These are phyloP conservation scores for Comarum palustre DNA, from an alignment of 306 rosid species.

Conservation along the genomic window DNA sequence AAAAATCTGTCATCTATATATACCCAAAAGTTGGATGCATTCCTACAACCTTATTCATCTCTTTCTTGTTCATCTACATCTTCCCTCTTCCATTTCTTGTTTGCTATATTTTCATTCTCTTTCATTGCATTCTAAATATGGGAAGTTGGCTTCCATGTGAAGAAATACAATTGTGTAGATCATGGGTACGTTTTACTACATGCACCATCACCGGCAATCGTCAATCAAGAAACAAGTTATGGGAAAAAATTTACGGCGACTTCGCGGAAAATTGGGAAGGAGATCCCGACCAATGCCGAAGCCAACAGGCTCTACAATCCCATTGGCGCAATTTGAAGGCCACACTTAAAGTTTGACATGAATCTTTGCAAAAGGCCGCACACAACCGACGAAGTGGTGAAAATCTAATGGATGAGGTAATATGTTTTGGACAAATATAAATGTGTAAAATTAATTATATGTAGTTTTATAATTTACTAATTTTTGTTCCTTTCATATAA, in stretches of 20 bases:
- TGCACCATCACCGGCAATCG: too few species aligned
- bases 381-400: background rate
- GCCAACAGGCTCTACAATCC: background rate
- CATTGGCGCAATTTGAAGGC: background rate
- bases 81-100: too few species aligned
- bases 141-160: too few species aligned
- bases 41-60: too few species aligned
- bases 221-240: background rate
- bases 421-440: background rate
- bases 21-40: too few species aligned
- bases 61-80: too few species aligned
- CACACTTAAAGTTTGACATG: background rate
- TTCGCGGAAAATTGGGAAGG: background rate
- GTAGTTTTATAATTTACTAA: background rate
- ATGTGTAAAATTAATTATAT: too few species aligned
- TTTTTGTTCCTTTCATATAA: background rate
- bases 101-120: too few species aligned
- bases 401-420: background rate
- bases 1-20: too few species aligned
- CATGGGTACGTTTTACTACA: too few species aligned
- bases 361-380: background rate
- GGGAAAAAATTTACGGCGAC: background rate
- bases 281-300: background rate
- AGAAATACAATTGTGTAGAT: too few species aligned
- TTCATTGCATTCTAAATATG: too few species aligned